A percentile compares a stretch with the other conserved stretches of the same genome.
These are phyloP conservation scores for Dioscorea dumetorum DNA, from an alignment of 106 monocot genomes.

Conservation along the genomic window DNA sequence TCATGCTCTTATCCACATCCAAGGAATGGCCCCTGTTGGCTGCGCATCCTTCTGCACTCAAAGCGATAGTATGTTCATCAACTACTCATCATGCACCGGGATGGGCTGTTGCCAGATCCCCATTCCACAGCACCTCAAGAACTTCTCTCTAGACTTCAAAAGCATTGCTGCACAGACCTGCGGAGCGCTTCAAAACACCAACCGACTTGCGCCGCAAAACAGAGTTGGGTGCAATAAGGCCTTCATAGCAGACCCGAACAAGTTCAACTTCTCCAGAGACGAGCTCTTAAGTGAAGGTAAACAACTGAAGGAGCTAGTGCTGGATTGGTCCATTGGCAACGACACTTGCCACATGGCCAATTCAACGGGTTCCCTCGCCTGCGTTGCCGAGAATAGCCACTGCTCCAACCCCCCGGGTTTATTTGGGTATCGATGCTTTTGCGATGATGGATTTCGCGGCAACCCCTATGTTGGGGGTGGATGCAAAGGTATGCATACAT, in stretches of 20 bases:
- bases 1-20: neutral
- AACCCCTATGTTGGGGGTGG: constrained; percentile 41
- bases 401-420: neutral
- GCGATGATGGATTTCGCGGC: constrained; percentile 26
- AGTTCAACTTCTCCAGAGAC: neutral
- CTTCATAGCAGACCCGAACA: neutral
- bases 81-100: neutral
- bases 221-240: neutral
- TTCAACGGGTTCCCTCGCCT: neutral
- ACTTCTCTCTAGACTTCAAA: neutral
- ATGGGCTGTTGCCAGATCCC: constrained; percentile 2
- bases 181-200: neutral
- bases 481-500: constrained; percentile 29
- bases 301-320: neutral
- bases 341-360: neutral
- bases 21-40: neutral
- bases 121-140: neutral
- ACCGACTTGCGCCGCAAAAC: no score
- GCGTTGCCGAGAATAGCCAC: neutral
- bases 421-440: constrained; percentile 17
- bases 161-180: neutral
- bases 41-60: neutral
- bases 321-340: constrained; percentile 1
- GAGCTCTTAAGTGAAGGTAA: neutral
- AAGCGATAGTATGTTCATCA: no score